phyloP scores from a whole-genome alignment of 768 basidiomycete species.

The Sarcodon aspratus region DNA sequence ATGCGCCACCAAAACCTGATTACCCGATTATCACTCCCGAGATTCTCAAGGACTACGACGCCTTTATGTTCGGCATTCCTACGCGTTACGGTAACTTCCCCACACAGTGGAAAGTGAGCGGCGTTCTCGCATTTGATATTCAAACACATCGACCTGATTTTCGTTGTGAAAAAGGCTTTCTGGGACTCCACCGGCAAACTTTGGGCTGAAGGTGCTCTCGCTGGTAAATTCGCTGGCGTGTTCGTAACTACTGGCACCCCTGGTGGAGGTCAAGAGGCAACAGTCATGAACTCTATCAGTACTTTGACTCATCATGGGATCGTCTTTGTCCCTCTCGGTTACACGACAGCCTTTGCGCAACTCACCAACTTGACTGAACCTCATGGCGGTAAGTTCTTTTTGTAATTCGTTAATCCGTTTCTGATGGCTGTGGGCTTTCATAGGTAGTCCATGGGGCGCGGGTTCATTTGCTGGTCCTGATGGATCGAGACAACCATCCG shows the following conservation, averaged over 20 bases:
- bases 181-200: slow-evolving; percentile 70
- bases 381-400: slow-evolving; percentile 34
- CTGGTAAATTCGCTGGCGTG: slow-evolving; percentile 66
- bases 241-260: slow-evolving; percentile 64
- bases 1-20: slow-evolving; percentile 59
- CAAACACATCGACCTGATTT: not conserved
- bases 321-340: slow-evolving; percentile 62
- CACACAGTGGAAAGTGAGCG: slow-evolving; percentile 61
- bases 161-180: slow-evolving; percentile 34
- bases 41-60: slow-evolving; percentile 53
- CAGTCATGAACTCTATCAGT: slow-evolving; percentile 37
- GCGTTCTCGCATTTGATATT: slow-evolving; percentile 4
- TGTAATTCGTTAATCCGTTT: not conserved
- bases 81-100: slow-evolving; percentile 79
- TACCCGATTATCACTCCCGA: slow-evolving; percentile 60
- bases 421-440: not conserved
- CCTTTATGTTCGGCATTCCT: slow-evolving; percentile 67
- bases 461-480: slow-evolving; percentile 48
- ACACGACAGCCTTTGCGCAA: slow-evolving; percentile 31
- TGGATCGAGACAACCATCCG: slow-evolving; percentile 48
- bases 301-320: slow-evolving; percentile 67
- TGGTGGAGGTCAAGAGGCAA: slow-evolving; percentile 71
- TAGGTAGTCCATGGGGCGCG: slow-evolving; percentile 74
- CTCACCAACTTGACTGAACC: slow-evolving; percentile 32
- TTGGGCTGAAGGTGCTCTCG: slow-evolving; percentile 47